Base-by-base conservation (phyloP, 2,329 filamentous ascomycete genomes). In the Trichophyton benhamiae region DNA sequence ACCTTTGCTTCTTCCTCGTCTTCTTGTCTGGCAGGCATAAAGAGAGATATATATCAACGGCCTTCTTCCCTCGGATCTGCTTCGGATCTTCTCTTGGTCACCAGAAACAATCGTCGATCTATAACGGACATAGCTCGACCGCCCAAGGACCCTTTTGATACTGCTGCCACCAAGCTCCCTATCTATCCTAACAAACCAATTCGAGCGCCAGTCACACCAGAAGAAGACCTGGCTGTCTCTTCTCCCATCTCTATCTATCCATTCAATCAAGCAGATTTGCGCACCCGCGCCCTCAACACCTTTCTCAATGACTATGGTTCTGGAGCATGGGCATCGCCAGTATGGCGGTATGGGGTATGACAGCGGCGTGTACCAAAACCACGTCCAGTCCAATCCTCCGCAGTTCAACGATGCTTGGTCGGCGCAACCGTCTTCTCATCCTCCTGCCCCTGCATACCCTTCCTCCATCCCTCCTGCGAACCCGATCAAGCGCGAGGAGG, bases 331-430 rank as follows among this genome's bases (percentile, higher is more conserved):
- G 75, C 90, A 92, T 78, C 89, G 85, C 79, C 84, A 84, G 74
- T 89, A 87, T 78, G 88, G 83, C 71, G 83, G 82, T 73, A 82
- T 95, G 79, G 85, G 84, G 75, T 94, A 92, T 80, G 89, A 92
- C 27, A 7, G 27, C 74, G 82, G 84, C 74, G 85, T 91, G 81
- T 85, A 88, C 72, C 81, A 79, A 72, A 81, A 76, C 74, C 81
- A 84, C 70, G 83, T 89, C 82, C 83, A 86, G 70, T 79, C 77
- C 72, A 77, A 68, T 48, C 69, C 74, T 46, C 84, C 88, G 66
- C 87, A 94, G 66, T 96, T 96, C 79, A 91, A 87, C 70, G 94
- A 96, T 75, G 91, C 91, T 48, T 96, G 91, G 91, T 82, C 88
- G 80, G 77, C 79, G 66, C 74, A 75, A 71, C 80, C 72, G 69